Evolutionary conservation across 1,284 basidiomycete species (phyloP).

Genomic region (Moniliophthora roreri): DNA sequence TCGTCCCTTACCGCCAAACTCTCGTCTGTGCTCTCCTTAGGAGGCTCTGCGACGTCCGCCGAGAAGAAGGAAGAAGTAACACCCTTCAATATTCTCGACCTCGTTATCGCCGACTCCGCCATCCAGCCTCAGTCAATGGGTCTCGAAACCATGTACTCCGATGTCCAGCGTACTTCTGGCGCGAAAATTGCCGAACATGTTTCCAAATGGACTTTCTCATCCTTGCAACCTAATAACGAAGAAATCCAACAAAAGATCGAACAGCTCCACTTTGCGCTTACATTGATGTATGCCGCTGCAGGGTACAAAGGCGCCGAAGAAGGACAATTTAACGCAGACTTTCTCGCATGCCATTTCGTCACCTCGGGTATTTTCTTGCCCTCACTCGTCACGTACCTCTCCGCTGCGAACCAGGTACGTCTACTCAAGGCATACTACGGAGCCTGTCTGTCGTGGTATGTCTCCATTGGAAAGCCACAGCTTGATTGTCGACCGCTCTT

Average conservation of each 20-base stretch:
- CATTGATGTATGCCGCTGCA: conserved; percentile 38
- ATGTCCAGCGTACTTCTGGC: conserved; percentile 28
- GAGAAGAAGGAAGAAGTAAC: conserved; percentile 22
- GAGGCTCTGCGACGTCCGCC: not conserved
- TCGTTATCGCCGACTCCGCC: conserved; percentile 38
- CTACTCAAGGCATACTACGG: conserved; percentile 38
- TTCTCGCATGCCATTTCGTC: conserved; percentile 43
- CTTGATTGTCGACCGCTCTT: conserved; percentile 39
- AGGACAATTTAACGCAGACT: conserved; percentile 34
- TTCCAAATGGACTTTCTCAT: conserved; percentile 43
- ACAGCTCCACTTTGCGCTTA: conserved; percentile 39
- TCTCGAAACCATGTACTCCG: conserved; percentile 17
- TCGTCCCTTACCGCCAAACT: not conserved
- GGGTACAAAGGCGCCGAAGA: conserved; percentile 28
- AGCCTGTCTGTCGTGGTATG: conserved; percentile 34
- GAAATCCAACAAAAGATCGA: conserved; percentile 42
- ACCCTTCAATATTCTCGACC: conserved; percentile 40
- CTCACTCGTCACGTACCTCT: conserved; percentile 30
- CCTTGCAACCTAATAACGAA: conserved; percentile 19
- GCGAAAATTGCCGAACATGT: conserved; percentile 39
- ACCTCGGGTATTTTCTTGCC: conserved; percentile 42
- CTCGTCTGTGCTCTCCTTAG: conserved; percentile 11
- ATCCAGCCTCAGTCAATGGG: conserved; percentile 23
- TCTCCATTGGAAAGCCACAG: conserved; percentile 33
- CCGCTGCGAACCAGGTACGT: conserved; percentile 27